Base-by-base conservation (phyloP, 805 yeast species). In the Nakazawaea pomicola region DNA sequence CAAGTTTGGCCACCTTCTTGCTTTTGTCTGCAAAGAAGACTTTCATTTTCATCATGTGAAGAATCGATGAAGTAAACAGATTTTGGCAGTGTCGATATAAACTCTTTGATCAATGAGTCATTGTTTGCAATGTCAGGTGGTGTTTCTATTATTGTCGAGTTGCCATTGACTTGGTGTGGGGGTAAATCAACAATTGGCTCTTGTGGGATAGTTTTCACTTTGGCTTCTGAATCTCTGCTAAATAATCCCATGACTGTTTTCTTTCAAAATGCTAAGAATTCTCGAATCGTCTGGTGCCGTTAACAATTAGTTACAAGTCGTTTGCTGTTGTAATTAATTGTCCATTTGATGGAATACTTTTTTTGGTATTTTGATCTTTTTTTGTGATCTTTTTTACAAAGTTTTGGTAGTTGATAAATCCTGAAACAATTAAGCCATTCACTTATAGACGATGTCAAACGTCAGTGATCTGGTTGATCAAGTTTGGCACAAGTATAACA, bases 1-100 rank as follows among this genome's bases (percentile, higher is more conserved):
- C 74, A 69, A 6, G 72, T 65, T 45, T 68, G 66, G 30, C 71
- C 70, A 11, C 70, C 70, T 18, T 47, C 40, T 16, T 50, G 62
- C 48, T 64, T 64, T 41, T 47, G 56, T 33, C 73, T 67, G 47
- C 74, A 68, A 25, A 68, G 65, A 32, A 68, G 63, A 46, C 70
- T 64, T 43, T 67, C 36, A 56, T 15, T 7, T 6, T 18, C 28
- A 11, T 24, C 36, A 11, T 9, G 21, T 5, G 36, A 25, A 11
- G 38, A 32, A 10, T 43, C 46, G 8, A 43, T 43, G 9, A 35
- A 28, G 25, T 43, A 43, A 11, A 34, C 30, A 6, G 40, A 36
- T 6, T 11, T 10, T 6, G 46, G 46, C 12, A n/a, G 21, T 6
- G 18, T 12, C 8, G 35, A 25, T 11, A 43, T 25, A 23, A 43